Evolutionary conservation across 2,329 filamentous ascomycete species (phyloP), one percentile per base, ranked within the genome.

Genomic region (Cordyceps cicadae): DNA sequence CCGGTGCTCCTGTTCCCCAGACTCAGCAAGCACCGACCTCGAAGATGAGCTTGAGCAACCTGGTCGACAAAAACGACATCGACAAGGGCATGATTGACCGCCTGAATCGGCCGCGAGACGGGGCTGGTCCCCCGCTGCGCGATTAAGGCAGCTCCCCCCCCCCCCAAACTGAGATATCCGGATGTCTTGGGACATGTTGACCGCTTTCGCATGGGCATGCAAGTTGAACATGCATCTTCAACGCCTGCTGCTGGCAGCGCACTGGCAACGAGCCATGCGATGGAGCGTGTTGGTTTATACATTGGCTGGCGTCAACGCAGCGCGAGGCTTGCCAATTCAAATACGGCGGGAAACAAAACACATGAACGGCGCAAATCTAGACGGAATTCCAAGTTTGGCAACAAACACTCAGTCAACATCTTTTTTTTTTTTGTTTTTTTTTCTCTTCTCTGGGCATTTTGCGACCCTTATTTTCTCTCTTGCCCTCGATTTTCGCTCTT

Each of bases 51-150:
- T 66, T 81, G 46, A 79, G 76, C 67, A 80, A 79, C 61, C 70
- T 81, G 63, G 77, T 82, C 67, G 80, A 78, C 32, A 76, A 76
- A 65, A 78, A 74, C 65, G 81, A 83, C 61, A 82, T 84, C 61
- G 82, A 84, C 65, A 75, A 76, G 65, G 77, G 72, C 62, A 84
- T 84, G 82, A 73, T 84, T 60, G 76, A 77, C 45, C 76, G 79
- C 43, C 68, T 84, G 56, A 80, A 82, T 63, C 73, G 77, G 52
- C 67, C 71, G 11, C 45, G 56, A n/a, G 49, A 59, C 12, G 56
- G 56, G 49, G 56, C 56, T 34, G 56, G 56, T 21, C 59, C 59
- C 45, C 34, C 21, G 7, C 29, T 52, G 37, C 39, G 50, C 37
- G 51, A 51, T 37, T 21, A 53, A 55, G 17, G 51, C n/a, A 61